These are phyloP conservation scores for Carex arenaria DNA, from an alignment of 202 grass and related monocot species.

Conservation along the genomic window DNA sequence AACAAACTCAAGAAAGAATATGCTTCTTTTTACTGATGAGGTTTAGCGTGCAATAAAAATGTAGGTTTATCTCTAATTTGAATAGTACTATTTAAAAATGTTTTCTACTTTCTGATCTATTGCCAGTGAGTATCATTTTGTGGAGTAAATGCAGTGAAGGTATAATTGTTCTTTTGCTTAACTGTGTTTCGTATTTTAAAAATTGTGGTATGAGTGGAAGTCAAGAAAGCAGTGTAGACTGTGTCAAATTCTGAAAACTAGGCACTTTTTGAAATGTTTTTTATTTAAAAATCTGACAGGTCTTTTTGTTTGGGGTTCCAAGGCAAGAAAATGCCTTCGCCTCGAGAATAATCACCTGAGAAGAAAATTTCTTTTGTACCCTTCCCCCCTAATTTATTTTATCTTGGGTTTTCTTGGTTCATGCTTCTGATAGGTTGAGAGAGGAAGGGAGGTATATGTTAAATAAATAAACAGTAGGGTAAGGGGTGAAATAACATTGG, in stretches of 20 bases:
- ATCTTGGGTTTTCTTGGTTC: neutral
- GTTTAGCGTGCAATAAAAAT: neutral
- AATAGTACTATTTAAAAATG: neutral
- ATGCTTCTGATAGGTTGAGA: neutral
- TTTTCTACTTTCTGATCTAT: neutral
- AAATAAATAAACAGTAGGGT: conserved; percentile 21
- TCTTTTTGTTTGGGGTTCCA: conserved; percentile 45
- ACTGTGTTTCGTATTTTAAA: conserved; percentile 5
- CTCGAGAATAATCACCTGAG: conserved; percentile 48
- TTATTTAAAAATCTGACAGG: conserved; percentile 27
- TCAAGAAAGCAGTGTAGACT: conserved; percentile 17
- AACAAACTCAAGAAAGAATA: neutral
- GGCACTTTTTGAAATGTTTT: conserved; percentile 11
- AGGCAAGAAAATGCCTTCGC: conserved; percentile 31
- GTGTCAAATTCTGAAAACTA: conserved; percentile 24
- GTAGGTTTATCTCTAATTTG: neutral
- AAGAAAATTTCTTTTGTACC: conserved; percentile 27
- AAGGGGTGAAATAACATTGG: conserved; percentile 17
- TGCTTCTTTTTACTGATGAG: neutral
- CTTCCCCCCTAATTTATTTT: conserved; percentile 12
- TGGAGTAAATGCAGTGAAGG: conserved; percentile 4
- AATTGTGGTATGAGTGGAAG: neutral
- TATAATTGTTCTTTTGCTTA: conserved; percentile 5
- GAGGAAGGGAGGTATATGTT: neutral
- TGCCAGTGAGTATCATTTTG: neutral